Evolutionary conservation across 495 filamentous ascomycete genomes (phyloP).

Genomic region (Lophiostoma macrostomum): DNA sequence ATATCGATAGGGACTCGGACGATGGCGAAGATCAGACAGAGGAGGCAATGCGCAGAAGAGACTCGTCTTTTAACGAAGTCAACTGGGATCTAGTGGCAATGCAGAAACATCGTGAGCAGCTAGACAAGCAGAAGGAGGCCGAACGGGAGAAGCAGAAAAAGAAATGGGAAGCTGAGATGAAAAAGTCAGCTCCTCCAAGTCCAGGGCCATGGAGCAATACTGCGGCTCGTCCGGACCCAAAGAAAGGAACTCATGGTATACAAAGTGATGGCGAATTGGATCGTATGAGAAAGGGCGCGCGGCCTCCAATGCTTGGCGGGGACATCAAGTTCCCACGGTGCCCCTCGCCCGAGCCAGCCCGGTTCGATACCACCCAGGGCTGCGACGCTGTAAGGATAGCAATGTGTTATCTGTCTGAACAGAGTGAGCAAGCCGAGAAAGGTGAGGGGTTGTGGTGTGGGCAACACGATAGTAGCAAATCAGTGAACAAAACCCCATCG

Average conservation of each 20-base stretch:
- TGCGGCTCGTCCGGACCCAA: slow-evolving; percentile 25
- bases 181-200: slow-evolving; percentile 50
- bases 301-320: slow-evolving; percentile 79
- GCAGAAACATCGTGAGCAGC: slow-evolving; percentile 44
- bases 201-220: slow-evolving; percentile 35
- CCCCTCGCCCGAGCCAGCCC: slow-evolving; percentile 72
- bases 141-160: slow-evolving; percentile 26
- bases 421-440: slow-evolving; percentile 32
- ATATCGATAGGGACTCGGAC: slow-evolving; percentile 52
- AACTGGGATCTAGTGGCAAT: slow-evolving; percentile 47
- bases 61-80: slow-evolving; percentile 33
- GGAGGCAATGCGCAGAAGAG: slow-evolving; percentile 32
- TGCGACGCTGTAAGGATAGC: slow-evolving; percentile 41
- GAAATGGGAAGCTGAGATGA: slow-evolving; percentile 35
- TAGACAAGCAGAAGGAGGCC: slow-evolving; percentile 36
- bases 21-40: slow-evolving; percentile 40
- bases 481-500: too few species aligned
- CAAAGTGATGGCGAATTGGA: slow-evolving; percentile 48
- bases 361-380: slow-evolving; percentile 62
- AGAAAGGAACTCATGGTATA: slow-evolving; percentile 42
- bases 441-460: slow-evolving; percentile 40
- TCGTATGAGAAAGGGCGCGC: slow-evolving; percentile 52
- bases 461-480: slow-evolving; percentile 6
- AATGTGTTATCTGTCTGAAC: slow-evolving; percentile 49
- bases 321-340: slow-evolving; percentile 75